Base-by-base conservation (phyloP, 805 yeast species). In the Starmera amethionina region DNA sequence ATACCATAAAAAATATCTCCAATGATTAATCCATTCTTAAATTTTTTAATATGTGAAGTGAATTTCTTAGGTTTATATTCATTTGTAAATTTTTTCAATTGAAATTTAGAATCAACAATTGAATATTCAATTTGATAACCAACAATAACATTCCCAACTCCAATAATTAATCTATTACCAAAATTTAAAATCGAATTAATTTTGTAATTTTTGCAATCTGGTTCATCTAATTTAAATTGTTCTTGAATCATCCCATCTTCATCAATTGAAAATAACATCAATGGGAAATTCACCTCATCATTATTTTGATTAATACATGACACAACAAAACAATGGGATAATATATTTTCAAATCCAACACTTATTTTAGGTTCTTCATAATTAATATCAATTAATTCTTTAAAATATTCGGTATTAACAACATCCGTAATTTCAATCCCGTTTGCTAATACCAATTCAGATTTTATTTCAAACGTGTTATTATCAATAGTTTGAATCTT, bases 271-370 rank as follows among this genome's bases (percentile, higher is more conserved):
- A 63, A 61, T 8, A 65, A 42, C 45, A 59, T 42, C 11, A 65
- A 36, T 27, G 65, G 60, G 8, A 60, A 47, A 6, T 48, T 39
- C 5, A 37, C 37, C 2, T 55, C 56, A 15, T 58, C 62, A 37
- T 63, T 63, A 8, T 58, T 49, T 37, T 62, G 63, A 38, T 54
- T 55, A 29, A 54, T 46, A 38, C 66, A 56, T 7, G 68, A 55
- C 1, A 63, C 59, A 4, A 61, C 43, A 46, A 64, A 61, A 41
- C 68, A 63, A 40, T 58, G 63, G 8, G 55, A 50, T n/a, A 63
- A 48, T 4, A 61, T 50, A 28, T 58, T 48, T 35, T 58, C 55
- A 45, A 62, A 60, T 0, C 64, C 68, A 38, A 52, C 47, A 12
- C 50, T 38, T 6, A 56, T 49, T 28, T 42, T 45, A 29, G 46